Evolutionary conservation across 106 monocot genomes (phyloP).

Genomic region (Narthecium ossifragum): DNA sequence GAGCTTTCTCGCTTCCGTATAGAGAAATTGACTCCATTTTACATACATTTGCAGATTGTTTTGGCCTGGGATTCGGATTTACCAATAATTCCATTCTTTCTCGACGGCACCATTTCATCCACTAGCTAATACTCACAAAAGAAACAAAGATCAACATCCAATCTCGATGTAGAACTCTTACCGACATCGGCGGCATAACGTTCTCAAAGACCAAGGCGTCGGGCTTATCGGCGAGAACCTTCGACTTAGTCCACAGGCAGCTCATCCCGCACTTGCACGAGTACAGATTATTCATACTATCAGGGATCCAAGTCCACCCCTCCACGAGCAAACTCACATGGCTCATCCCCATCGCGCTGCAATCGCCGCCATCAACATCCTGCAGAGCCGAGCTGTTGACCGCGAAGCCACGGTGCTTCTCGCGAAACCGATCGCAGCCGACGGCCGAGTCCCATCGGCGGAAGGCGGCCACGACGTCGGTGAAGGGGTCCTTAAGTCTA

Average conservation of each 20-base stretch:
- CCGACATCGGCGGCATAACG: constrained; percentile 44
- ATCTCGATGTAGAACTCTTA: constrained; percentile 6
- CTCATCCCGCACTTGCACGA: constrained; percentile 72
- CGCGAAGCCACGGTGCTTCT: constrained; percentile 24
- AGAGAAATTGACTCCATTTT: neutral
- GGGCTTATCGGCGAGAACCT: constrained; percentile 54
- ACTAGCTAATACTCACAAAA: neutral
- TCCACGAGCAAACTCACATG: constrained; percentile 73
- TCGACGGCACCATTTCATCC: too few relatives aligned
- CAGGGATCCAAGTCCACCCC: constrained; percentile 97
- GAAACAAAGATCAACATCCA: neutral
- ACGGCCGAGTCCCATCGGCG: constrained; percentile 46
- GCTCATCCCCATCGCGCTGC: constrained; percentile 9
- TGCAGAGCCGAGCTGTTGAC: constrained; percentile 40
- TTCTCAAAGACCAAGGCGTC: constrained; percentile 78
- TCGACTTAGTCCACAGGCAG: constrained; percentile 83
- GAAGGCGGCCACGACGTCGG: constrained; percentile 26
- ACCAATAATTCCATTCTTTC: neutral
- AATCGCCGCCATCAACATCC: constrained; percentile 14
- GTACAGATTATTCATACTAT: constrained; percentile 76
- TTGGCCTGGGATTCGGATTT: neutral
- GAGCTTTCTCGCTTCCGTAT: too few relatives aligned
- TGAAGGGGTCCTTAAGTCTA: constrained; percentile 23
- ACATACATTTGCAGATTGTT: neutral
- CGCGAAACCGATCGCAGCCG: constrained; percentile 51